Evolutionary conservation across 2,329 filamentous ascomycete species (phyloP), one percentile per base, ranked within the genome.

Genomic region (Grosmannia huntii): DNA sequence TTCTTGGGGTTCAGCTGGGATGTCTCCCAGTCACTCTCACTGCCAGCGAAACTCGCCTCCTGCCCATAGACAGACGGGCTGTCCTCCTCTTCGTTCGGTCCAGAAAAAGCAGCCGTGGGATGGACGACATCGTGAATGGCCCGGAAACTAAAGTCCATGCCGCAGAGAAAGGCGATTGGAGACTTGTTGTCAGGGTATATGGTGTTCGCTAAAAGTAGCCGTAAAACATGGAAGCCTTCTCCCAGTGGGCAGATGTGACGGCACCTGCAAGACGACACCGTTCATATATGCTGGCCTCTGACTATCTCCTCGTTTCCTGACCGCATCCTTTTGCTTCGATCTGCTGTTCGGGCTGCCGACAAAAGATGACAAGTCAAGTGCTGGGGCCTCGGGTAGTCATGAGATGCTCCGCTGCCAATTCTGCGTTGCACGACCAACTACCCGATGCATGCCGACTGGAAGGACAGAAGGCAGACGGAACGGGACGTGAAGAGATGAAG

Each of bases 1-100:
- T 83, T 84, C 66, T 80, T 82, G 9, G 81, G 81, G 61, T 84
- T 84, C 49, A 83, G 70, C 48, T 71, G 68, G 5, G 80, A 83
- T 3, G 66, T 60, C 14, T 68, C 66, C 81, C 81, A 84, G 16
- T n/a, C 36, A 38, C 5, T 21, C 7, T 31, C n/a, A 14, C 41
- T 50, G 4, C 21, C 19, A 41, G 10, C 7, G 28, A 5, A 5
- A 19, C 25, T n/a, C 11, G 48, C 46, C 36, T 46, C 53, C 44
- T 23, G 38, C 10, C 25, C 53, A 21, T 5, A 10, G 14, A 48
- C 19, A 16, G 9, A n/a, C 57, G 56, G 38, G 9, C 4, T 10
- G 41, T 4, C 16, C 4, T 23, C 33, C 10, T 53, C 53, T 11
- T 59, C 38, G 3, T 57, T 51, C 1, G 27, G 57, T 53, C 62